phyloP scores from a whole-genome alignment of 805 yeast species.

The Saccharomycopsis schoenii region DNA sequence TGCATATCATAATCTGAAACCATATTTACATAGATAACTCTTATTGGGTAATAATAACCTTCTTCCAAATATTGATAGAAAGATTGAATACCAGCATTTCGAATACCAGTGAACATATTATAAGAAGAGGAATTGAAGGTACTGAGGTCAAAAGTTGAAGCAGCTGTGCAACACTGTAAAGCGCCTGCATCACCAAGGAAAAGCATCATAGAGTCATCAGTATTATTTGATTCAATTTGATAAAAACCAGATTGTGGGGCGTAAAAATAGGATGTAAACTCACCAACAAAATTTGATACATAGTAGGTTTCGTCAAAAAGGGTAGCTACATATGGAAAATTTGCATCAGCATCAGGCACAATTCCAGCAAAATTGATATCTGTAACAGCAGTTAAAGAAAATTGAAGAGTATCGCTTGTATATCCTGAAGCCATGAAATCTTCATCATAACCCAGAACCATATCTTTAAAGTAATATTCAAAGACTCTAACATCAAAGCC shows the following conservation, averaged over 20 bases:
- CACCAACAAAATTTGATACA: constrained; percentile 21
- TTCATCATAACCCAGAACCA: background rate
- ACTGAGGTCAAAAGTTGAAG: background rate
- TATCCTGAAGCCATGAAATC: background rate
- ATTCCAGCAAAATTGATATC: background rate
- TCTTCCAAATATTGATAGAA: constrained; percentile 14
- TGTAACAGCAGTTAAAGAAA: background rate
- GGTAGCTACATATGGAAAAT: background rate
- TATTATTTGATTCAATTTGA: constrained; percentile 19
- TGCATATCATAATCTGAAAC: constrained; percentile 18
- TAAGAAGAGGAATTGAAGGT: background rate
- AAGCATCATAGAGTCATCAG: constrained; percentile 30
- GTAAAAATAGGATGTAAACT: constrained; percentile 23
- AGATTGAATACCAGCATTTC: constrained; percentile 11
- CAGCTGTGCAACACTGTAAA: constrained; percentile 26
- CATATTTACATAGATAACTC: constrained; percentile 22
- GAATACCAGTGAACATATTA: background rate
- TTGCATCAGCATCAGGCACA: background rate
- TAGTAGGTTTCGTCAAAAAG: constrained; percentile 4
- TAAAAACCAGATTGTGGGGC: constrained; percentile 27
- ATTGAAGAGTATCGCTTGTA: background rate
- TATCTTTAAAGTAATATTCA: background rate
- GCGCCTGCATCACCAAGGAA: constrained; percentile 26
- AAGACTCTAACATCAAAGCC: background rate
- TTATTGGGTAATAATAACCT: constrained; percentile 25